phyloP scores from a whole-genome alignment of 257 asterid genomes.

The Perilla frutescens region DNA sequence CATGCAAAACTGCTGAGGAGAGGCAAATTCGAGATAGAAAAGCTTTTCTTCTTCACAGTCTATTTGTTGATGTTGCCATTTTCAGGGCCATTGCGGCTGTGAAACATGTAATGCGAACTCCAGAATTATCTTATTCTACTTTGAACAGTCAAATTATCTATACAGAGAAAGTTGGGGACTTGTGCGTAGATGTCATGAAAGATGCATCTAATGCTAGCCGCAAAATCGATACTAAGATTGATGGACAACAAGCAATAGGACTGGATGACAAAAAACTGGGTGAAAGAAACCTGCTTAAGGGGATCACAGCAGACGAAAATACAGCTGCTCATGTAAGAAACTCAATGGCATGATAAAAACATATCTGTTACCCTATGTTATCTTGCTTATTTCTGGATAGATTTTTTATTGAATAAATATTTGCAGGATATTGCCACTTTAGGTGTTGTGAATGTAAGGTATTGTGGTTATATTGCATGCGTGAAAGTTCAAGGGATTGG shows the following conservation, averaged over 20 bases:
- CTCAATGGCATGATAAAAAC: conserved; percentile 18
- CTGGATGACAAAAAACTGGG: conserved; percentile 61
- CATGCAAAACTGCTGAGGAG: conserved; percentile 96
- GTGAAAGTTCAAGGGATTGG: conserved; percentile 82
- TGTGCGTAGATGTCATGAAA: conserved; percentile 71
- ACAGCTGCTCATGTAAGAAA: conserved; percentile 90
- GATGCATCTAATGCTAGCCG: conserved; percentile 84
- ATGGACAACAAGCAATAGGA: conserved; percentile 79
- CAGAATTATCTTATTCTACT: conserved; percentile 55
- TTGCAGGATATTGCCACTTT: conserved; percentile 85
- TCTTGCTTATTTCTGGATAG: conserved; percentile 27
- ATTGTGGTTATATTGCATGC: conserved; percentile 78
- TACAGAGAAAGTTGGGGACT: conserved; percentile 77
- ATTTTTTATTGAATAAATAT: conserved; percentile 23
- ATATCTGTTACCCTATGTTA: conserved; percentile 24
- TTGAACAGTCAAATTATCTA: conserved; percentile 42
- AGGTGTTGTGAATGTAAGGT: conserved; percentile 77
- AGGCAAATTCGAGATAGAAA: conserved; percentile 91
- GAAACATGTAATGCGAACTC: conserved; percentile 65
- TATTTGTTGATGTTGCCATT: conserved; percentile 93
- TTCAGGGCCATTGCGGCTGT: conserved; percentile 82
- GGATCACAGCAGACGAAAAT: conserved; percentile 95
- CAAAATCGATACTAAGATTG: conserved; percentile 91
- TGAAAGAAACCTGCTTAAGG: conserved; percentile 92
- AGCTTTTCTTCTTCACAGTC: conserved; percentile 95